Evolutionary conservation across 345 rosid genomes (phyloP), one percentile per base, ranked within the genome.

Genomic region (Syzygium jambos): DNA sequence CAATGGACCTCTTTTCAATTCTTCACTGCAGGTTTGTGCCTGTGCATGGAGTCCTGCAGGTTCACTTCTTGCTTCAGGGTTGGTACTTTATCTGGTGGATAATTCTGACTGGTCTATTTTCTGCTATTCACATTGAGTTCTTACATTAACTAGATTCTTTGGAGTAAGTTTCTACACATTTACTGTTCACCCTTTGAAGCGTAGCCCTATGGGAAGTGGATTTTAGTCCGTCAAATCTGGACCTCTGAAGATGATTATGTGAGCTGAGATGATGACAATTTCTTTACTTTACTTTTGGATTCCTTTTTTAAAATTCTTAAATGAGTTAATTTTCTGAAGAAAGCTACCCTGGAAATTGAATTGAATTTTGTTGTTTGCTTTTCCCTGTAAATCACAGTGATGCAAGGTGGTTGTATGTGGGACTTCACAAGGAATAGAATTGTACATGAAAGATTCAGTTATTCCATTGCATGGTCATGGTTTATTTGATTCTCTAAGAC

Each of bases 11-110:
- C 27, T 85, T 43, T 86, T 51, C 85, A 87, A 85, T 61, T 34
- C 80, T 56, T 84, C 56, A 57, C 84, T 90, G 38, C 90, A 98
- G 99, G 99, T 98, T 91, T 96, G 99, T 90, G 98, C 98, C 46
- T 96, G 99, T 87, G 99, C 99, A 82, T 98, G 99, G 99, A 95
- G 98, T 93, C 99, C 99, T 51, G 90, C 98, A n/a, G 99, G 97
- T 88, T 95, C 99, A 82, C 93, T 98, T 91, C 98, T 98, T 94
- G 99, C 99, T 51, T 98, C 99, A 82, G 99, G 99, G 99, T 96
- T 85, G 85, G 98, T 91, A 85, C 54, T 87, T 91, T 85, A 78
- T 85, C 87, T 77, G 21, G 68, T 15, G 25, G 85, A 57, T 30
- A 84, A 54, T 86, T 85, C 14, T 85, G 84, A 68, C 54, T 83